Evolutionary conservation across 176 grass and related monocot species (phyloP), one percentile per base, ranked within the genome.

Genomic region (Pharus latifolius): DNA sequence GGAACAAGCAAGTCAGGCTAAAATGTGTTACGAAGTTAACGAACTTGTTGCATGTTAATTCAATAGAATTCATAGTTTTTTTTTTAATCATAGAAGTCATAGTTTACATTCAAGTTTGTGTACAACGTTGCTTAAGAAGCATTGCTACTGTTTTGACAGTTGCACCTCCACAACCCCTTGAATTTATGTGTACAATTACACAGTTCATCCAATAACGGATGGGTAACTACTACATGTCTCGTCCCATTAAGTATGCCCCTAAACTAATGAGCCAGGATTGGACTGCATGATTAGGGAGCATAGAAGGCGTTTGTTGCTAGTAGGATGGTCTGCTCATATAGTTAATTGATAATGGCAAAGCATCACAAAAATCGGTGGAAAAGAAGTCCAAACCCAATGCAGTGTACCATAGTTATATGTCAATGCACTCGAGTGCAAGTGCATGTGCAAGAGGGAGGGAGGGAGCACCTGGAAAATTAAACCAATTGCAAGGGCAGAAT

Each of bases 401-500:
- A n/a, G n/a, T n/a, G n/a, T n/a, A n/a, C n/a, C n/a, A n/a, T n/a
- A n/a, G n/a, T n/a, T n/a, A n/a, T n/a, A n/a, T n/a, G n/a, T n/a
- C n/a, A n/a, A n/a, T n/a, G n/a, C n/a, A n/a, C n/a, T n/a, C 35
- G 35, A 4, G 35, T 38, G 6, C 35, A 38, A 38, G 35, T 9
- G 4, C 9, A 9, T 38, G 35, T 9, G 29, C 2, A 28, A 25
- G 18, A 11, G 44, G 19, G 48, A 76, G 50, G 16, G 58, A 33
- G 26, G 14, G 31, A 11, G 22, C 16, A 99, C 90, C 87, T 99
- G 90, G 56, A 88, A 91, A 80, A 99, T 85, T 40, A 99, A 83
- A 80, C 84, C 84, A 67, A 67, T 64, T 29, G 95, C 90, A 79
- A 99, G 78, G 32, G 62, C 27, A 81, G 82, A 72, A 82, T 99